These are phyloP conservation scores for Aspergillus pseudotamarii DNA, from an alignment of 2,329 filamentous ascomycete species.

Conservation along the genomic window DNA sequence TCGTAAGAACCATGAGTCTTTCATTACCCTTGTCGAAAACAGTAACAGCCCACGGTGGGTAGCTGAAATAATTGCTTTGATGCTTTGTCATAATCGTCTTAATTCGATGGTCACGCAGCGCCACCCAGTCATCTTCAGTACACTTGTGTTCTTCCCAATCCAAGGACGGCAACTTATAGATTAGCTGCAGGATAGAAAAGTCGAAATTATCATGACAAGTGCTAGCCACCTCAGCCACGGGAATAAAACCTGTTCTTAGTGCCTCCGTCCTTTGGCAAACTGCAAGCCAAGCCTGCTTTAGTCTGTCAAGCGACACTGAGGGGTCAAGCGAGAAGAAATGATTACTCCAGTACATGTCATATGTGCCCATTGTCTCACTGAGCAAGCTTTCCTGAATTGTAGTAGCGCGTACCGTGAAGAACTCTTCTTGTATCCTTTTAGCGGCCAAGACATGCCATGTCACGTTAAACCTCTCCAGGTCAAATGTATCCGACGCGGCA, in stretches of 20 bases:
- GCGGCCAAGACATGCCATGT: constrained; percentile 23
- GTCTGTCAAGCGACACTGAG: constrained; percentile 29
- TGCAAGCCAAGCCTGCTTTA: constrained; percentile 37
- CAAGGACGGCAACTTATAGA: constrained; percentile 27
- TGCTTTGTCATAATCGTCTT: constrained; percentile 26
- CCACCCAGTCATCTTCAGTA: constrained; percentile 16
- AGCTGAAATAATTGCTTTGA: constrained; percentile 31
- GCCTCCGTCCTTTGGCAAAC: constrained; percentile 36
- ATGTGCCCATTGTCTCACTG: constrained; percentile 43
- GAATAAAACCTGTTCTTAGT: constrained; percentile 41
- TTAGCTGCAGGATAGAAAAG: constrained; percentile 33
- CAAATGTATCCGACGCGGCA: constrained; percentile 10
- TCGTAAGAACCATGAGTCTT: constrained; percentile 38
- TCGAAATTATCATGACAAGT: constrained; percentile 7
- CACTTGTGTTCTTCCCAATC: constrained; percentile 29
- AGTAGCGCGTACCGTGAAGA: constrained; percentile 32
- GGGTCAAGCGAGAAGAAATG: constrained; percentile 37
- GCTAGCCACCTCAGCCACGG: constrained; percentile 27
- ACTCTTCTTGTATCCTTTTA: constrained; percentile 20
- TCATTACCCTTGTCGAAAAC: constrained; percentile 30
- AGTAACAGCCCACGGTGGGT: constrained; percentile 43
- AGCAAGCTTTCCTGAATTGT: constrained; percentile 44
- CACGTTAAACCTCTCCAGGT: constrained; percentile 27
- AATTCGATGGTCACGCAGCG: constrained; percentile 22
- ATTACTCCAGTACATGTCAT: constrained; percentile 45